Percentiles rank a stretch among this genome's conserved stretches.
Conservation (phyloP, 2,329 filamentous ascomycete genomes). For the Fulvia fulva region DNA sequence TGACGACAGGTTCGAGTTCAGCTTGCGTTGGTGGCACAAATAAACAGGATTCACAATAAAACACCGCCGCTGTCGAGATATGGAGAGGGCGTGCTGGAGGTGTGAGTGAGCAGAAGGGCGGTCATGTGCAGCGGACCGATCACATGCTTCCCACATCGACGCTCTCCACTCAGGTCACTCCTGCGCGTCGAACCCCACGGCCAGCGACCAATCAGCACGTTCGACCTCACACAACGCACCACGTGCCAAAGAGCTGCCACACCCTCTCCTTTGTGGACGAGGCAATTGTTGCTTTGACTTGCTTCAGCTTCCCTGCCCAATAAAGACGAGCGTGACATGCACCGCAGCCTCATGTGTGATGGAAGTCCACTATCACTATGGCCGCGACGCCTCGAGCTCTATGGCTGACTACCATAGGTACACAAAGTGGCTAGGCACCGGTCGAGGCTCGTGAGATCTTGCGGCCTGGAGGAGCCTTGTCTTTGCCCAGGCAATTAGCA, state of each 20-base stretch:
- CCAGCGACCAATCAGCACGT: not conserved
- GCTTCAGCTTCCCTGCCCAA: not conserved
- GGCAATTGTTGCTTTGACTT: constrained; percentile 1
- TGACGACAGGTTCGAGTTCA: not conserved
- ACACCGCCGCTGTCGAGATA: not conserved
- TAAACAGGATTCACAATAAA: not conserved
- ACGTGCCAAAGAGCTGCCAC: not conserved
- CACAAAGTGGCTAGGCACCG: not conserved
- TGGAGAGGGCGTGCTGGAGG: not conserved
- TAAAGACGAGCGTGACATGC: not conserved
- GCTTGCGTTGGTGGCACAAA: not conserved
- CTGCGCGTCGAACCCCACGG: not conserved
- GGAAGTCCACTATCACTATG: not conserved
- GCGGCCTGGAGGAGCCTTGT: not conserved
- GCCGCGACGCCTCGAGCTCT: not conserved
- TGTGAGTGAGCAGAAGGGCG: not conserved
- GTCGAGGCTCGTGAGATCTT: not conserved
- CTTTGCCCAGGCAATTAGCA: not conserved
- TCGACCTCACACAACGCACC: not conserved
- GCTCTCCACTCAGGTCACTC: constrained; percentile 1
- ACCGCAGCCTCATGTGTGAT: not conserved
- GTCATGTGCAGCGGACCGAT: not conserved
- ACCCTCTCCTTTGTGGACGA: not conserved
- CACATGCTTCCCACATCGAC: constrained; percentile 2
- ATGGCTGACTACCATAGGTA: not conserved